Conservation (phyloP, 495 filamentous ascomycete species). For the Astrothelium macrocarpum region DNA sequence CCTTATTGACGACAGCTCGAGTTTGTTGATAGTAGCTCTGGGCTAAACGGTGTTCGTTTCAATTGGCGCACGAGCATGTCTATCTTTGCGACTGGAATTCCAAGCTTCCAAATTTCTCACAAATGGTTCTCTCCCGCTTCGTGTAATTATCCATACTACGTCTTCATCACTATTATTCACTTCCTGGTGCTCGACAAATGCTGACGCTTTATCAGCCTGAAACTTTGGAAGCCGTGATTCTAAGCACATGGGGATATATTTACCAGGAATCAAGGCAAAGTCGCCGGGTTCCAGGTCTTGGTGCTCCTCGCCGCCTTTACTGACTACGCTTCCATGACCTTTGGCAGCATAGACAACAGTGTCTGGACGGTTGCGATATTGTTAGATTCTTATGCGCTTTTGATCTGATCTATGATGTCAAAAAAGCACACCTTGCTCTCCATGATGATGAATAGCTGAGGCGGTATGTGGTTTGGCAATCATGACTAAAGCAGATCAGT, state of each 20-base stretch:
- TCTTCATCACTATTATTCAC: constrained; percentile 54
- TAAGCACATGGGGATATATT: neutral
- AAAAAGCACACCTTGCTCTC: constrained; percentile 32
- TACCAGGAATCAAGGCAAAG: constrained; percentile 49
- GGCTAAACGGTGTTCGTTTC: neutral
- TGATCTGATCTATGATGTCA: neutral
- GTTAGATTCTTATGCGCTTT: neutral
- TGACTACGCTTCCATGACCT: constrained; percentile 42
- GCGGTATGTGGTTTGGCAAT: constrained; percentile 44
- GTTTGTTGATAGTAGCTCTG: too few relatives aligned
- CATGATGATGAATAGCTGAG: constrained; percentile 46
- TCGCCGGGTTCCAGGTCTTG: constrained; percentile 49
- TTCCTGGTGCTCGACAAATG: constrained; percentile 56
- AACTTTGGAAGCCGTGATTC: neutral
- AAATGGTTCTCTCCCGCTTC: constrained; percentile 46
- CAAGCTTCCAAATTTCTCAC: constrained; percentile 41
- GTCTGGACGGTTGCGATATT: constrained; percentile 23
- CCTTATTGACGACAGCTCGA: too few relatives aligned
- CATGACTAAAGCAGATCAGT: constrained; percentile 33
- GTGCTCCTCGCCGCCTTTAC: constrained; percentile 37
- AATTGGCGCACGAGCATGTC: neutral
- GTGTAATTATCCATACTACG: constrained; percentile 50
- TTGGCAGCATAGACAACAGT: constrained; percentile 45
- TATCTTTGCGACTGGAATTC: neutral
- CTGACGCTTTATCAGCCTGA: constrained; percentile 8